Evolutionary conservation across 306 rosid species (phyloP).

Genomic region (Trifolium dubium): DNA sequence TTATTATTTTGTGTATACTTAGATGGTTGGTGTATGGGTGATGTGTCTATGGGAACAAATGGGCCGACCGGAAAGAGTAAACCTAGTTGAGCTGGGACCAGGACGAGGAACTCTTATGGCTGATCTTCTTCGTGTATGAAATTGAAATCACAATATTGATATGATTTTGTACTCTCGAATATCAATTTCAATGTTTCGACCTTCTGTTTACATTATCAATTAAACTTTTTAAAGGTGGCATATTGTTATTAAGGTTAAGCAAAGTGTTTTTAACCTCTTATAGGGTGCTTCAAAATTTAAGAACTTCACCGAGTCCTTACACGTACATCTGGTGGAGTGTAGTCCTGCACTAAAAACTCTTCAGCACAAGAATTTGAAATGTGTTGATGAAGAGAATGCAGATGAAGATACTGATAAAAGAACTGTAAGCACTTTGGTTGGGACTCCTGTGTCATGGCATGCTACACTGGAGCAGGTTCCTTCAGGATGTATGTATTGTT

Average conservation of each 20-base stretch:
- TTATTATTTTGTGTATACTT: slow-evolving; percentile 37
- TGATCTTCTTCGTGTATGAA: slow-evolving; percentile 82
- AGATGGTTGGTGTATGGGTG: slow-evolving; percentile 98
- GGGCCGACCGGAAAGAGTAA: slow-evolving; percentile 78
- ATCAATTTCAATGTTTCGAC: neutral
- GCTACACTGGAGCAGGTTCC: slow-evolving; percentile 89
- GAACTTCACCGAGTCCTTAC: slow-evolving; percentile 69
- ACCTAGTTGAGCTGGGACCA: slow-evolving; percentile 87
- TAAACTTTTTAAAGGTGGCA: neutral
- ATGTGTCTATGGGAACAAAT: slow-evolving; percentile 99
- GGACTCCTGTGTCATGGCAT: slow-evolving; percentile 92
- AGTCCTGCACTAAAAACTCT: slow-evolving; percentile 86
- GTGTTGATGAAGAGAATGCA: slow-evolving; percentile 57
- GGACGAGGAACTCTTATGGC: slow-evolving; percentile 98
- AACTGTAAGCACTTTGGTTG: slow-evolving; percentile 65
- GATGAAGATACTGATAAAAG: slow-evolving; percentile 52
- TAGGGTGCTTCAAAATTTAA: slow-evolving; percentile 85
- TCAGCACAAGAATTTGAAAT: slow-evolving; percentile 77
- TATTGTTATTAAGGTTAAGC: neutral
- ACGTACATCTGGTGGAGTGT: slow-evolving; percentile 88
- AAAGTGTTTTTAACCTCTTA: slow-evolving; percentile 31
- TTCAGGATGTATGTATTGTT: slow-evolving; percentile 74
- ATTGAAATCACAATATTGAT: slow-evolving; percentile 22
- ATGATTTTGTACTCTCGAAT: slow-evolving; percentile 5
- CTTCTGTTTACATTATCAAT: slow-evolving; percentile 22